phyloP scores from a whole-genome alignment of 768 basidiomycete genomes.

The Peribolospora baueri region DNA sequence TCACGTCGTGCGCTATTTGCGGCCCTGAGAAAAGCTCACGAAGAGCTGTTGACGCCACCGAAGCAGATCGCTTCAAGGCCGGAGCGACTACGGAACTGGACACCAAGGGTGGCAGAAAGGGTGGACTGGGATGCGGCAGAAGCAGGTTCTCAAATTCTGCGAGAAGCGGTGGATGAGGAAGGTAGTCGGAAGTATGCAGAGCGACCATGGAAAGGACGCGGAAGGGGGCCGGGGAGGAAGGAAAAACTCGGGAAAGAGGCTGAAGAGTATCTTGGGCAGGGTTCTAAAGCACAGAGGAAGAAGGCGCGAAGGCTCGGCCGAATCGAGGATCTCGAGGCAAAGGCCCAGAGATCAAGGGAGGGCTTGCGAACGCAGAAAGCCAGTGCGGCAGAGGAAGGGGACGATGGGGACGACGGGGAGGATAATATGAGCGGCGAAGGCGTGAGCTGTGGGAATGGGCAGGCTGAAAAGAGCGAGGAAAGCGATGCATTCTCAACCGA shows the following conservation, averaged over 20 bases:
- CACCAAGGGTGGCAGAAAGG: slow-evolving; percentile 33
- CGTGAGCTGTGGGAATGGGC: background rate
- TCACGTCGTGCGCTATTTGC: slow-evolving; percentile 41
- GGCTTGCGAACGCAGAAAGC: slow-evolving; percentile 1
- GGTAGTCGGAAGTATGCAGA: too few species aligned
- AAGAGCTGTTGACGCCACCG: slow-evolving; percentile 43
- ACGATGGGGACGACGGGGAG: background rate
- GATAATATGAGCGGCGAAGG: background rate
- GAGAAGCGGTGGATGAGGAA: background rate
- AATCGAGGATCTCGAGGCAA: slow-evolving; percentile 1
- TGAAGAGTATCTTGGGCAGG: too few species aligned
- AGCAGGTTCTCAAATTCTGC: background rate
- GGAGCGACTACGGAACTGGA: slow-evolving; percentile 36
- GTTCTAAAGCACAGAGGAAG: slow-evolving; percentile 8
- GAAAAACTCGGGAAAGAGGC: too few species aligned
- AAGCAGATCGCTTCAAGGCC: slow-evolving; percentile 28
- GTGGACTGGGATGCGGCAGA: slow-evolving; percentile 44
- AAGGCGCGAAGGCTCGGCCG: slow-evolving; percentile 10
- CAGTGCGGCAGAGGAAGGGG: slow-evolving; percentile 15
- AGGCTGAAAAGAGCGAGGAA: background rate
- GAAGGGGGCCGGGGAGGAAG: too few species aligned
- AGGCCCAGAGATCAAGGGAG: slow-evolving; percentile 10
- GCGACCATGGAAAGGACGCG: too few species aligned
- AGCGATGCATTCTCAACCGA: background rate
- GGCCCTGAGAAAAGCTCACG: slow-evolving; percentile 40